These are phyloP conservation scores for Yamadazyma dendronema DNA, from an alignment of 1,139 yeast species.

Conservation along the genomic window DNA sequence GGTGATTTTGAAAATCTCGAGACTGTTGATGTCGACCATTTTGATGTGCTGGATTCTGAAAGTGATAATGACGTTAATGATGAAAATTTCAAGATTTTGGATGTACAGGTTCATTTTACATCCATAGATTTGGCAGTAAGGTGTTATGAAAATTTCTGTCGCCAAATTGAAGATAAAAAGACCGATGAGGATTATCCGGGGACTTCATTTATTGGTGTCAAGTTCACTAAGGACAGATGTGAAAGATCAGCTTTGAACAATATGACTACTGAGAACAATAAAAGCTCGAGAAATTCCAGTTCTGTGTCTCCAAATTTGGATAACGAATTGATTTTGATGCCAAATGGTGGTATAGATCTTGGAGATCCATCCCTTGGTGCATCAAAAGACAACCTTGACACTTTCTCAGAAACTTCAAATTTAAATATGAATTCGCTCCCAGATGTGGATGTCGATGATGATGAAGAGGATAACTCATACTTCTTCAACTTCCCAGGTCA, in stretches of 20 bases:
- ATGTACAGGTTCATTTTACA: conserved; percentile 29
- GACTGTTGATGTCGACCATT: conserved; percentile 8
- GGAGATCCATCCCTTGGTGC: conserved; percentile 3
- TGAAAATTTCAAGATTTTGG: conserved; percentile 7
- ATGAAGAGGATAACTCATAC: conserved; percentile 6
- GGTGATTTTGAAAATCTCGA: conserved; percentile 38
- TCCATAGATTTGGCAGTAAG: conserved; percentile 43
- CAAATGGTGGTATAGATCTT: conserved; percentile 4
- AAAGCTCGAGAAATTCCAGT: conserved; percentile 8
- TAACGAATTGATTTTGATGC: conserved; percentile 6
- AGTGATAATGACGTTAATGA: conserved; percentile 9
- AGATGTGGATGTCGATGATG: conserved; percentile 8
- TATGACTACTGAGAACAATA: neutral
- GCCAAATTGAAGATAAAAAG: conserved; percentile 18
- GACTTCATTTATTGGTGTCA: conserved; percentile 8
- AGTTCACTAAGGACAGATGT: conserved; percentile 39
- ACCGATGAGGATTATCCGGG: conserved; percentile 1
- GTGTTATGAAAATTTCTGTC: conserved; percentile 32
- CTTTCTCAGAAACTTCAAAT: conserved; percentile 5
- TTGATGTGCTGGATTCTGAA: conserved; percentile 4
- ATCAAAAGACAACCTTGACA: conserved; percentile 3
- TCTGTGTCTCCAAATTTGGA: conserved; percentile 5
- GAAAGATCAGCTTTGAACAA: conserved; percentile 21
- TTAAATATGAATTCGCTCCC: conserved; percentile 5
- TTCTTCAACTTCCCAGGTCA: conserved; percentile 1